Evolutionary conservation across 192 early-diverging fungal genomes (phyloP), one percentile per base, ranked within the genome.

Genomic region (Entomortierella chlamydospora): DNA sequence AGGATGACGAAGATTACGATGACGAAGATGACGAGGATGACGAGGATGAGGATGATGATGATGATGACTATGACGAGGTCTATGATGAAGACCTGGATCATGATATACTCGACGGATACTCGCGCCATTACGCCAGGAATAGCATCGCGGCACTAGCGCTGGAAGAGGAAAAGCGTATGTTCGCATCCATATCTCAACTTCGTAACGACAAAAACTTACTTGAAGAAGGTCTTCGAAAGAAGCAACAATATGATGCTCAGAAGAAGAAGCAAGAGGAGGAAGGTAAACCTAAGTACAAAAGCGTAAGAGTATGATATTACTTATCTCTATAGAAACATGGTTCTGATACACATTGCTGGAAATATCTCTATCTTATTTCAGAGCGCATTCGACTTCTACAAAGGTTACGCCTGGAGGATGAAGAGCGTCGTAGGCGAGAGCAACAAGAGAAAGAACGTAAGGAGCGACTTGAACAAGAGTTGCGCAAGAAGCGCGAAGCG

Each of bases 331-430:
- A n/a, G n/a, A n/a, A 37, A 37, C 4, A 7, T 37, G 34, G 10
- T 37, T 4, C 10, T 37, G 10, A 37, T 37, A 10, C 34, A 37
- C 34, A 37, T 10, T 10, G 34, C 34, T 37, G 10, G 10, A 37
- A 37, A 37, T 37, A 37, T 37, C 10, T 37, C 34, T n/a, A n/a
- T n/a, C 34, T 37, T 37, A 10, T 7, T 37, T 7, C 10, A 78
- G 74, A 62, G 23, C 66, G 74, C 18, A 64, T 78, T 11, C 66
- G 64, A 45, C 30, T 64, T 23, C 31, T 79, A n/a, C 58, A 73
- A 39, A 57, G 52, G 26, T 11, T 57, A 26, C 71, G 66, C 1
- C 67, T 68, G 0, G 72, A 74, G 30, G 81, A 82, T 34, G 72
- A 82, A 31, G 67, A 63, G n/a, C 71, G 65, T 23, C 65, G 63